Conservation (phyloP, 306 rosid species). For the Medicago arabica region DNA sequence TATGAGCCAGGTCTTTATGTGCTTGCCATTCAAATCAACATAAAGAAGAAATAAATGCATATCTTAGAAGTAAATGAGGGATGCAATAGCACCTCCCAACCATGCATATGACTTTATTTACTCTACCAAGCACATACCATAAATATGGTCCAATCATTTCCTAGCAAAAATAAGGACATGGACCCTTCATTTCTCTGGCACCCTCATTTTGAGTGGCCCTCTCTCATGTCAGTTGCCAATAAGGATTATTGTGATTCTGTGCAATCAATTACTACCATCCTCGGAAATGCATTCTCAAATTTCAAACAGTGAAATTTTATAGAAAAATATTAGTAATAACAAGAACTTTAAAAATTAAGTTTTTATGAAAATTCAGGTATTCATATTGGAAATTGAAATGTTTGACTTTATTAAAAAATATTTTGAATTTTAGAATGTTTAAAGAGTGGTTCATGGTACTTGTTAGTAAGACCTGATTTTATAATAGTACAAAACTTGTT, state of each 20-base stretch:
- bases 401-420: too few relatives aligned
- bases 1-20: conserved; percentile 1
- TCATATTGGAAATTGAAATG: too few relatives aligned
- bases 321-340: too few relatives aligned
- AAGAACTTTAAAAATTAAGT: too few relatives aligned
- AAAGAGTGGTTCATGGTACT: too few relatives aligned
- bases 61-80: not conserved
- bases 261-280: not conserved
- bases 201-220: conserved; percentile 32
- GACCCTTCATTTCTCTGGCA: conserved; percentile 41
- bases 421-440: too few relatives aligned
- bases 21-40: conserved; percentile 22
- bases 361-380: too few relatives aligned
- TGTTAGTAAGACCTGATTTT: too few relatives aligned
- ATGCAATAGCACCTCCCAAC: conserved; percentile 14
- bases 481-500: too few relatives aligned
- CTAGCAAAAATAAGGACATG: conserved; percentile 26
- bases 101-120: conserved; percentile 1
- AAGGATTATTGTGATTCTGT: not conserved
- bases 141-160: conserved; percentile 40
- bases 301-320: too few relatives aligned
- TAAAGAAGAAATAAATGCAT: conserved; percentile 31
- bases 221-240: not conserved
- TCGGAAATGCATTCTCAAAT: not conserved
- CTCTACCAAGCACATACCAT: conserved; percentile 29